phyloP scores from a whole-genome alignment of 176 grass and related monocot genomes.

The Cocos nucifera region DNA sequence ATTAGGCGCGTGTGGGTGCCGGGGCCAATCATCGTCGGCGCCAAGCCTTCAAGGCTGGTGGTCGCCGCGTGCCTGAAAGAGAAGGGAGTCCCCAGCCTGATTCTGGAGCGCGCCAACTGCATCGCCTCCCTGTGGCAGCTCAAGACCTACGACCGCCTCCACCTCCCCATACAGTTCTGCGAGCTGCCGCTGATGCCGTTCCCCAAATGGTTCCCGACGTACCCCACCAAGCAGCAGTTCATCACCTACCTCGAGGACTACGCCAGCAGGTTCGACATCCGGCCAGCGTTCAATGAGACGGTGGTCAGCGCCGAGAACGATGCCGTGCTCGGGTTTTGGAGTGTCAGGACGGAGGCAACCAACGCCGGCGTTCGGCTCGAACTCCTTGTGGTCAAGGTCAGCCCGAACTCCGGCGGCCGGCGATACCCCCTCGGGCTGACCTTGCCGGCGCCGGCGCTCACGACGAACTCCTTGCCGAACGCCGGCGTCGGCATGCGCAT shows the following conservation, averaged over 20 bases:
- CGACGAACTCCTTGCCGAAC: too few species aligned
- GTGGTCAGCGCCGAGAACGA: slow-evolving; percentile 57
- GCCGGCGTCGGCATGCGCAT: too few species aligned
- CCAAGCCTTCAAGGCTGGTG: slow-evolving; percentile 56
- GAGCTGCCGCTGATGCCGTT: slow-evolving; percentile 68
- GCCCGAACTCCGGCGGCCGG: too few species aligned
- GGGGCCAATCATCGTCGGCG: slow-evolving; percentile 57
- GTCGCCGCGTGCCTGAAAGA: slow-evolving; percentile 45
- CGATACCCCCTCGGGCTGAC: too few species aligned
- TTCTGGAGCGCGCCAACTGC: slow-evolving; percentile 57
- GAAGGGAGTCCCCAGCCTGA: slow-evolving; percentile 39
- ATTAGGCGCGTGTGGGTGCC: slow-evolving; percentile 8
- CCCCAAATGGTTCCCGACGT: slow-evolving; percentile 39
- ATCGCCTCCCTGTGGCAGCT: slow-evolving; percentile 81
- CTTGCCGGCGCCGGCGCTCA: too few species aligned
- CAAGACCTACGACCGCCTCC: slow-evolving; percentile 73
- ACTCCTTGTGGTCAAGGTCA: too few species aligned
- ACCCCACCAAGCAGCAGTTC: slow-evolving; percentile 70
- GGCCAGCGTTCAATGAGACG: slow-evolving; percentile 29
- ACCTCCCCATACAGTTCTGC: slow-evolving; percentile 71
- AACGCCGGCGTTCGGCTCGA: too few species aligned
- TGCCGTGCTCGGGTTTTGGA: slow-evolving; percentile 33
- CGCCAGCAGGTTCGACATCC: slow-evolving; percentile 29
- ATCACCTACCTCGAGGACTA: slow-evolving; percentile 61
- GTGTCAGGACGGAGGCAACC: slow-evolving; percentile 26